Conservation (phyloP, 2,329 filamentous ascomycete genomes). For the Echinosphaeria canescens region DNA sequence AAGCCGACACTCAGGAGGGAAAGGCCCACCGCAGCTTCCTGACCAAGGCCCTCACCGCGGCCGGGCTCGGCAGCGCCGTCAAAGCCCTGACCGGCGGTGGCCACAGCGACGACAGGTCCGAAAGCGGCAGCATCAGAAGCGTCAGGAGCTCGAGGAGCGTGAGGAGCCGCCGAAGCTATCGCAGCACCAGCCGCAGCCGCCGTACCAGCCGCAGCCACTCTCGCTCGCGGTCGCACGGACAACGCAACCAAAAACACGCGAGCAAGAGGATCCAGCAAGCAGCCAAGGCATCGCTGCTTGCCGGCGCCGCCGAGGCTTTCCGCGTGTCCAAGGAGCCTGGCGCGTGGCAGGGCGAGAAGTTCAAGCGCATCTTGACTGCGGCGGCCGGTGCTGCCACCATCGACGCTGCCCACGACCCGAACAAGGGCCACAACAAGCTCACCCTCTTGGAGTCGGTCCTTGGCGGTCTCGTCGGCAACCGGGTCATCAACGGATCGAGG, state of each 20-base stretch:
- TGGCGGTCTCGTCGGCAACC: slow-evolving; percentile 71
- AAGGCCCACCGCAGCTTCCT: slow-evolving; percentile 43
- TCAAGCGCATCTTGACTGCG: slow-evolving; percentile 76
- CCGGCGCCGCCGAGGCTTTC: slow-evolving; percentile 83
- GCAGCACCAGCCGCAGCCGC: slow-evolving; percentile 23
- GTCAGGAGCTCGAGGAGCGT: slow-evolving; percentile 26
- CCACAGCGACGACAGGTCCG: slow-evolving; percentile 14
- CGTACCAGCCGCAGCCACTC: slow-evolving; percentile 28
- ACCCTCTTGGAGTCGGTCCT: slow-evolving; percentile 74
- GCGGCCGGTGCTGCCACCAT: slow-evolving; percentile 72
- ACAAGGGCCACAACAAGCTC: slow-evolving; percentile 59
- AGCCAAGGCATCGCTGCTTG: slow-evolving; percentile 74
- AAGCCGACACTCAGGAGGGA: slow-evolving; percentile 28
- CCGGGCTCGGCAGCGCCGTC: slow-evolving; percentile 36
- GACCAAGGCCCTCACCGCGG: slow-evolving; percentile 38
- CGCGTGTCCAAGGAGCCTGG: slow-evolving; percentile 75
- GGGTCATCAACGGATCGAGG: slow-evolving; percentile 61
- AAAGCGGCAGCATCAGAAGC: slow-evolving; percentile 18
- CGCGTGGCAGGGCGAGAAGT: slow-evolving; percentile 77
- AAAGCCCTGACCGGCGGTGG: slow-evolving; percentile 32
- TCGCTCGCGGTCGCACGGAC: slow-evolving; percentile 28
- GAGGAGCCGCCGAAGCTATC: slow-evolving; percentile 20
- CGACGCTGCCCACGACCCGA: slow-evolving; percentile 51
- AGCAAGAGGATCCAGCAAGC: slow-evolving; percentile 57
- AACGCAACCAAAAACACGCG: slow-evolving; percentile 14